A percentile compares a stretch with the other conserved stretches of the same genome.
Conservation (phyloP, 805 yeast species). For the Maudiozyma saulgeensis region DNA sequence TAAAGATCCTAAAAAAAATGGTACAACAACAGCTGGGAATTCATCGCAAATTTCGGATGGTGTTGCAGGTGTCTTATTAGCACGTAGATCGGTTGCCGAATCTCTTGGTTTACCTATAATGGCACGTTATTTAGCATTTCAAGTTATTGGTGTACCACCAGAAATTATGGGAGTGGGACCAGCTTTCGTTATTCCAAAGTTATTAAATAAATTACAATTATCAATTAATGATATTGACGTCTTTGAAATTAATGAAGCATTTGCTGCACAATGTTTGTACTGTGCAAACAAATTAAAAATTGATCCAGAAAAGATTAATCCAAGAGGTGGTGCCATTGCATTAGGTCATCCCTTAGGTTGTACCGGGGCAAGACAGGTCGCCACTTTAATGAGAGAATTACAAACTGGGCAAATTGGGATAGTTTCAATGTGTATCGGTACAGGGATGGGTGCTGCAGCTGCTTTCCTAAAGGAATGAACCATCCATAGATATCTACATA, state of each 20-base stretch:
- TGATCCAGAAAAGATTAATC: conserved; percentile 65
- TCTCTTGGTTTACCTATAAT: conserved; percentile 57
- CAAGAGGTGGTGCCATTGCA: conserved; percentile 95
- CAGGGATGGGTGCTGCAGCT: conserved; percentile 98
- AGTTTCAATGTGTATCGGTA: conserved; percentile 94
- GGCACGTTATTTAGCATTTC: conserved; percentile 73
- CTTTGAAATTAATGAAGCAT: conserved; percentile 91
- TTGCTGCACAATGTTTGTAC: conserved; percentile 88
- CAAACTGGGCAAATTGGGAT: conserved; percentile 76
- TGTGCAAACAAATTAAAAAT: conserved; percentile 59
- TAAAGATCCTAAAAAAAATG: conserved; percentile 38
- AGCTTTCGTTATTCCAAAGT: conserved; percentile 85
- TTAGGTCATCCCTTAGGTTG: conserved; percentile 90
- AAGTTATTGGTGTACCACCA: conserved; percentile 89
- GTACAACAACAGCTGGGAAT: conserved; percentile 90
- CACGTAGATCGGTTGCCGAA: conserved; percentile 80
- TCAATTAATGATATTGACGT: conserved; percentile 57
- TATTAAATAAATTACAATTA: conserved; percentile 53
- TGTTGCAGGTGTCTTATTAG: conserved; percentile 80
- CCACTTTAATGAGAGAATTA: conserved; percentile 77
- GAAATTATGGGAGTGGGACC: conserved; percentile 98
- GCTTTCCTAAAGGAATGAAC: conserved; percentile 65
- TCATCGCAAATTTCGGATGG: conserved; percentile 96
- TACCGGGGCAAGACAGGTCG: conserved; percentile 87
- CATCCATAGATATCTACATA: not conserved